phyloP scores from a whole-genome alignment of 2,329 filamentous ascomycete species.

The Malbranchea cinnamomea region DNA sequence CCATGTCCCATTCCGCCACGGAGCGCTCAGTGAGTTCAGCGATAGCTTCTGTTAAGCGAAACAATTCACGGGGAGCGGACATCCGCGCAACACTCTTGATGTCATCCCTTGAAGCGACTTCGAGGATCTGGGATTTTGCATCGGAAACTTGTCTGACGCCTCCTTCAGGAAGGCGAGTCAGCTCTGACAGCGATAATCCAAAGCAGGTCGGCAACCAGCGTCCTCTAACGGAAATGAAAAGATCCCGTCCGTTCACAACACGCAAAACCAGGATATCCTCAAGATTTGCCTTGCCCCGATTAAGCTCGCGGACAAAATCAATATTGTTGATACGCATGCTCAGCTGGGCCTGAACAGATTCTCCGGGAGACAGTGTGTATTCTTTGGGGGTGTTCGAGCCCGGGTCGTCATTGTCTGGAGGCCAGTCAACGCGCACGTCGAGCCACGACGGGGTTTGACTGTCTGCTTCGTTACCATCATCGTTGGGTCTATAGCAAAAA shows the following conservation, averaged over 20 bases:
- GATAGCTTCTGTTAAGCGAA: slow-evolving; percentile 73
- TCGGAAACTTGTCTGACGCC: slow-evolving; percentile 62
- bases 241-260: slow-evolving; percentile 69
- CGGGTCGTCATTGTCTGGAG: slow-evolving; percentile 23
- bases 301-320: slow-evolving; percentile 52
- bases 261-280: slow-evolving; percentile 83
- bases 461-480: slow-evolving; percentile 29
- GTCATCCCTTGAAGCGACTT: no score
- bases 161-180: slow-evolving; percentile 68
- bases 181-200: slow-evolving; percentile 71
- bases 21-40: slow-evolving; percentile 43
- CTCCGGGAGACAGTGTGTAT: slow-evolving; percentile 67
- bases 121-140: no score
- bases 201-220: slow-evolving; percentile 71
- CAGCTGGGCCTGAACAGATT: slow-evolving; percentile 58
- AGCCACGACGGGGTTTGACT: slow-evolving; percentile 51
- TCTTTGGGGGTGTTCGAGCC: slow-evolving; percentile 22
- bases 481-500: slow-evolving; percentile 58
- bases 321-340: slow-evolving; percentile 52
- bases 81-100: slow-evolving; percentile 36
- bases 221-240: slow-evolving; percentile 73
- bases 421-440: slow-evolving; percentile 46
- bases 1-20: slow-evolving; percentile 50
- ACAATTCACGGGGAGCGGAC: slow-evolving; percentile 77
- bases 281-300: slow-evolving; percentile 48